These are phyloP conservation scores for Aspergillus cristatus DNA, from an alignment of 495 filamentous ascomycete genomes.

Conservation along the genomic window DNA sequence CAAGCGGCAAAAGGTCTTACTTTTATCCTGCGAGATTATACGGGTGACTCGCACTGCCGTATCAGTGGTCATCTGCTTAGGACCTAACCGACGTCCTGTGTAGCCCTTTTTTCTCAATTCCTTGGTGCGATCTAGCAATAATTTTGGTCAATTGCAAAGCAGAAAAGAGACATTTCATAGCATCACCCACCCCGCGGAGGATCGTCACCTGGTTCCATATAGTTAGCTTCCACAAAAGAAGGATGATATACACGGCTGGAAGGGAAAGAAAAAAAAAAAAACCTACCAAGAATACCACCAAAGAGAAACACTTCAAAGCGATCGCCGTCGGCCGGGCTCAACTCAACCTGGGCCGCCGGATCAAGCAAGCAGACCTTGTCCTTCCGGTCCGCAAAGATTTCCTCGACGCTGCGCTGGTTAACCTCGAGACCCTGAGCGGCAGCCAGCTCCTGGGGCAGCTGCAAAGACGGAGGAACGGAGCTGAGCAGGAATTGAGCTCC, in stretches of 20 bases:
- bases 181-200: slow-evolving; percentile 71
- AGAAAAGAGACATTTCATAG: neutral
- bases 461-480: slow-evolving; percentile 61
- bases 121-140: slow-evolving; percentile 68
- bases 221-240: too few relatives aligned
- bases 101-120: slow-evolving; percentile 92
- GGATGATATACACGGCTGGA: too few relatives aligned
- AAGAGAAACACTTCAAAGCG: slow-evolving; percentile 87
- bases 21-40: slow-evolving; percentile 73
- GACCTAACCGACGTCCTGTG: slow-evolving; percentile 75
- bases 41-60: slow-evolving; percentile 91
- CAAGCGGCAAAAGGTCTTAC: slow-evolving; percentile 33
- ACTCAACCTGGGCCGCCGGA: slow-evolving; percentile 67
- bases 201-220: slow-evolving; percentile 69
- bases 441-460: slow-evolving; percentile 55
- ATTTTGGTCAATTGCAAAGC: slow-evolving; percentile 4
- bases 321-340: slow-evolving; percentile 74
- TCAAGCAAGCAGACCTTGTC: slow-evolving; percentile 79
- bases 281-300: slow-evolving; percentile 85
- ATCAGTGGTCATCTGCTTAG: slow-evolving; percentile 97
- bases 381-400: slow-evolving; percentile 57
- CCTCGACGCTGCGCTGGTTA: slow-evolving; percentile 66
- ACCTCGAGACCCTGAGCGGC: slow-evolving; percentile 52
- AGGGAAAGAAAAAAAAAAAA: too few relatives aligned
- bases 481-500: slow-evolving; percentile 72